Base-by-base conservation (phyloP, 768 basidiomycete genomes). In the Termitomyces bulborhizus region DNA sequence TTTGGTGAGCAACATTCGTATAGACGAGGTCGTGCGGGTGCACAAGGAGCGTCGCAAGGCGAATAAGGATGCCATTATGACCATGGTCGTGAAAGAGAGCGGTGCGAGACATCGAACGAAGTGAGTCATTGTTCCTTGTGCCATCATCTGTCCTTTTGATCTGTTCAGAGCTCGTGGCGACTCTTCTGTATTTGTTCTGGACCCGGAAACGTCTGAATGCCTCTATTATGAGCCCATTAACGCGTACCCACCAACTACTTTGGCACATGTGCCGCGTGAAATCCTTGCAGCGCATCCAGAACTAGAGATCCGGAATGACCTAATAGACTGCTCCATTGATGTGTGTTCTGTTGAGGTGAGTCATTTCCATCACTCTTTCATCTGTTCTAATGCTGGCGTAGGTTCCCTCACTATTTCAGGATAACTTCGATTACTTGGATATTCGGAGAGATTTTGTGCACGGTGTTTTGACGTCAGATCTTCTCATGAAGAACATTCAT, bases 341-440 rank as follows among this genome's bases (percentile, higher is more conserved):
- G 81, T 99, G 34, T 99, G 97, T 73, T 92, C 91, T 21, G 86
- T 93, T 21, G 93, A 97, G 78, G 93, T 92, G 47, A 31, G 76
- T 65, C 6, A 2, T 18, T 31, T 59, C 32, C 50, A 8, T 29
- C 47, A 47, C 44, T 41, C 26, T n/a, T 51, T 6, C 9, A 4
- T 46, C 34, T 46, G 27, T 40, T 40, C 52, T 55, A 16, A 15
- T 39, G 55, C 53, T 37, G 48, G 13, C 62, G 15, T 46, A 97
- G 89, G 90, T 98, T 37, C 94, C 93, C 1, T 95, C 95, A 1
- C 68, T 98, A 4, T 99, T 98, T 73, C 93, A 95, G 68, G 97
- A 98, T 72, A 98, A 98, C 72, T 99, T 99, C 65, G 97, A 98
- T 72, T 98, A 95, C 65, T 84, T 85, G 13, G 93, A 95, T 71